Evolutionary conservation across 2,329 filamentous ascomycete species (phyloP).

Genomic region (Septoria linicola): DNA sequence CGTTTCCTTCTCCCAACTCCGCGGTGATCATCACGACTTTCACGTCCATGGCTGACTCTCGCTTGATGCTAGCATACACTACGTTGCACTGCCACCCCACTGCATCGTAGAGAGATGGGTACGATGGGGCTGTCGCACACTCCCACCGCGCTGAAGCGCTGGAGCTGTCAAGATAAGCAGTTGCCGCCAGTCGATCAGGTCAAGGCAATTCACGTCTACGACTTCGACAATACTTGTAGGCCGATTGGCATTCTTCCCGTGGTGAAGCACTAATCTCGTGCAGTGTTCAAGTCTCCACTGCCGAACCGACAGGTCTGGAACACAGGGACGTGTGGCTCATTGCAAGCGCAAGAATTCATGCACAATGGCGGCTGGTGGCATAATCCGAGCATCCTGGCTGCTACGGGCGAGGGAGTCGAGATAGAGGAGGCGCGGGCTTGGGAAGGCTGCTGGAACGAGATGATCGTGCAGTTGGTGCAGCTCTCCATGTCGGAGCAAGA

Average conservation of each 20-base stretch:
- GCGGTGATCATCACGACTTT: no score
- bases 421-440: conserved; percentile 80
- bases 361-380: conserved; percentile 85
- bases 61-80: no score
- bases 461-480: conserved; percentile 72
- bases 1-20: no score
- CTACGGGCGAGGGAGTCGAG: conserved; percentile 79
- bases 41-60: no score
- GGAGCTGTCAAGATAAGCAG: conserved; percentile 74
- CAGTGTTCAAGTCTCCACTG: conserved; percentile 86
- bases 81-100: no score
- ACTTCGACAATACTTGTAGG: conserved; percentile 94
- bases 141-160: conserved; percentile 73
- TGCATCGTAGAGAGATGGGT: neutral
- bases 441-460: conserved; percentile 96
- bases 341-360: conserved; percentile 74
- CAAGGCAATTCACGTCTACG: conserved; percentile 84
- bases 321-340: conserved; percentile 69
- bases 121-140: conserved; percentile 46
- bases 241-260: conserved; percentile 1
- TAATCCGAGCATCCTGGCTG: conserved; percentile 77
- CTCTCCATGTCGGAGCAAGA: conserved; percentile 82
- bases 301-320: conserved; percentile 90
- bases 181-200: conserved; percentile 70
- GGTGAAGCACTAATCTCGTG: conserved; percentile 18